Conservation (phyloP, 371 early-diverging fungal species). For the Mortierella sp. region DNA sequence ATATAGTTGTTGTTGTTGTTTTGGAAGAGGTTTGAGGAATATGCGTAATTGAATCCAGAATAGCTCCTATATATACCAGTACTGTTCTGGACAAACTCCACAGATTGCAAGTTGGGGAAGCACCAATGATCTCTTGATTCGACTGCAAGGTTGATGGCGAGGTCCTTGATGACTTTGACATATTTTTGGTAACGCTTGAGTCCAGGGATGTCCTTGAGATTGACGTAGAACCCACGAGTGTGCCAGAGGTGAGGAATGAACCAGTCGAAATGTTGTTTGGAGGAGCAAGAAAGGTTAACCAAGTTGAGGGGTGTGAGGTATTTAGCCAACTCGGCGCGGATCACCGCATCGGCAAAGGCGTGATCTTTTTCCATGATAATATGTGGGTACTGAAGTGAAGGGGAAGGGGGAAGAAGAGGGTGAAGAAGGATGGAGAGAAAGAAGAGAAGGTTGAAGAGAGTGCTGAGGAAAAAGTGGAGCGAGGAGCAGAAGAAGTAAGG, state of each 20-base stretch:
- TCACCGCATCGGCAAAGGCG: constrained; percentile 16
- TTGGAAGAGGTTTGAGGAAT: background rate
- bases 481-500: too few relatives aligned
- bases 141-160: constrained; percentile 20
- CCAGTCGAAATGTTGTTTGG: constrained; percentile 19
- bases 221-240: constrained; percentile 17
- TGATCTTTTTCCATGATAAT: constrained; percentile 15
- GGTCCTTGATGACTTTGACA: constrained; percentile 16
- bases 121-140: constrained; percentile 17
- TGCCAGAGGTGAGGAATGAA: constrained; percentile 20
- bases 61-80: background rate
- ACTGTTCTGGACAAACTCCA: constrained; percentile 12
- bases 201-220: constrained; percentile 9
- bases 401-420: background rate
- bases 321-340: constrained; percentile 16
- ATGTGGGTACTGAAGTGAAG: background rate
- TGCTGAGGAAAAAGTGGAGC: too few relatives aligned
- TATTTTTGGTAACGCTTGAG: constrained; percentile 18
- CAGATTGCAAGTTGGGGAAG: constrained; percentile 16
- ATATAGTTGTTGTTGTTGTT: too few relatives aligned
- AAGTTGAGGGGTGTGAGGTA: constrained; percentile 12
- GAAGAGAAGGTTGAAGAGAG: background rate
- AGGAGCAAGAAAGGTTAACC: constrained; percentile 7
- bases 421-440: background rate
- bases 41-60: background rate